Conservation (phyloP, 179 eudicot genomes). For the Silene noctiflora region DNA sequence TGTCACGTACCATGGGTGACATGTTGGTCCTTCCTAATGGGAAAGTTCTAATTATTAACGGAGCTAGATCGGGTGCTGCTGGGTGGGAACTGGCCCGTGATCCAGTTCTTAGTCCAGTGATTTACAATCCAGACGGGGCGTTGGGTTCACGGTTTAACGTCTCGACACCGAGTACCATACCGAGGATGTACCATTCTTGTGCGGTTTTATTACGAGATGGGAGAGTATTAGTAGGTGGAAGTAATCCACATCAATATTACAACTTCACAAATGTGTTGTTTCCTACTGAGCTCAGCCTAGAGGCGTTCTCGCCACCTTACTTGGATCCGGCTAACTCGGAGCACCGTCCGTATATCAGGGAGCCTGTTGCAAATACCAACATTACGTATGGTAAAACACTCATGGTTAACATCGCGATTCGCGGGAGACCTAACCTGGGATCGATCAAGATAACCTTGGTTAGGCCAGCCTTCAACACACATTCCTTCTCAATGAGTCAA, state of each 20-base stretch:
- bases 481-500: constrained; percentile 58
- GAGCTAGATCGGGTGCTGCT: constrained; percentile 40
- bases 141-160: constrained; percentile 37
- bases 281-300: constrained; percentile 56
- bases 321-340: constrained; percentile 18
- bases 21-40: constrained; percentile 54
- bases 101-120: constrained; percentile 37
- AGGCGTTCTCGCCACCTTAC: constrained; percentile 47
- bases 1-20: constrained; percentile 54
- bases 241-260: constrained; percentile 42
- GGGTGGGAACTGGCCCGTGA: constrained; percentile 52
- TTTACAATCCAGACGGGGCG: constrained; percentile 32
- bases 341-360: constrained; percentile 33
- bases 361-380: constrained; percentile 27
- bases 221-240: constrained; percentile 51
- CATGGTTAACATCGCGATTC: constrained; percentile 19
- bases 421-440: not conserved
- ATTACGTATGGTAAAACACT: constrained; percentile 27
- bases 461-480: constrained; percentile 49
- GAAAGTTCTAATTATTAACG: constrained; percentile 47
- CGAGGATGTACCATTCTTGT: constrained; percentile 49
- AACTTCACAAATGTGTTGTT: constrained; percentile 38
- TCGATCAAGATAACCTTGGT: constrained; percentile 42
- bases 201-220: constrained; percentile 52
- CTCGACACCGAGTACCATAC: constrained; percentile 28